These are phyloP conservation scores for Crithidia thermophila DNA, from an alignment of 208 protist species.

Conservation along the genomic window DNA sequence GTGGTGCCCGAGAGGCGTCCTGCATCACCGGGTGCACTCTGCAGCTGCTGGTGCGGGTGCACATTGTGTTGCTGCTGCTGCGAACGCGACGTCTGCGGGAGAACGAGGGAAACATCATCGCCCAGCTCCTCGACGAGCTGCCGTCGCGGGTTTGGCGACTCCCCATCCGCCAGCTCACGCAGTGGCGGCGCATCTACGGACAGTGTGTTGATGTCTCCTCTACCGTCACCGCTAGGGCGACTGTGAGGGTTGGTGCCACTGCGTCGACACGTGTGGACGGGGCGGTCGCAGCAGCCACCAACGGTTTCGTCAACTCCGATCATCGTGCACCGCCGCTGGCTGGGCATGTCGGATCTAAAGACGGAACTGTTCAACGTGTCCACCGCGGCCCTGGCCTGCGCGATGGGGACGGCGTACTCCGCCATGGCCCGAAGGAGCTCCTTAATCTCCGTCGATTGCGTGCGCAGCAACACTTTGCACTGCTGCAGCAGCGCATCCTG, in stretches of 20 bases:
- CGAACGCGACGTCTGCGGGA: constrained; percentile 16
- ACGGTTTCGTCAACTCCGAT: not conserved
- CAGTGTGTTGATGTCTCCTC: no score
- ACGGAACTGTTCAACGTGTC: constrained; percentile 1
- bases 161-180: constrained; percentile 7
- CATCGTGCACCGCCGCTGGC: constrained; percentile 5
- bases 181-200: no score
- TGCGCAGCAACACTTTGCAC: constrained; percentile 25
- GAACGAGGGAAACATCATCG: constrained; percentile 8
- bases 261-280: not conserved
- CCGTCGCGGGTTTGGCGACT: constrained; percentile 31
- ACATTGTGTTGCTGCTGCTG: not conserved
- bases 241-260: no score
- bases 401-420: constrained; percentile 17
- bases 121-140: constrained; percentile 6
- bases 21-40: not conserved
- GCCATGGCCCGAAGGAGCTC: constrained; percentile 42
- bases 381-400: constrained; percentile 14
- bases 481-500: constrained; percentile 37
- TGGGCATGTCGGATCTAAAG: not conserved
- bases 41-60: not conserved
- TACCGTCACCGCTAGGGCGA: no score
- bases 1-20: not conserved
- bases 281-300: not conserved
- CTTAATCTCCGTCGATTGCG: constrained; percentile 38